Evolutionary conservation across 2,329 filamentous ascomycete species (phyloP).

Genomic region (Phyllosticta capitalensis): DNA sequence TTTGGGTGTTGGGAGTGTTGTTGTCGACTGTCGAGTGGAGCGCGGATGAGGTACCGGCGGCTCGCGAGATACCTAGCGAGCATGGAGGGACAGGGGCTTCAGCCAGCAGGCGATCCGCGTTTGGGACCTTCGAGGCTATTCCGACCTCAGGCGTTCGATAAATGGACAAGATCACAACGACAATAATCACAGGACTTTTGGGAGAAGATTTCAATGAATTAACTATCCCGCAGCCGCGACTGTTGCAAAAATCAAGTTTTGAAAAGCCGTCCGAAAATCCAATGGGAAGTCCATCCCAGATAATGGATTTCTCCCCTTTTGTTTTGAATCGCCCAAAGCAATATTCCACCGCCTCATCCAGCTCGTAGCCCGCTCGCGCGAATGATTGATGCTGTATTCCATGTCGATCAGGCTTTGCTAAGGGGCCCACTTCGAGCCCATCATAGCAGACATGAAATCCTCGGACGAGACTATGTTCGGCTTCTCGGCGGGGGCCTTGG

Average conservation of each 20-base stretch:
- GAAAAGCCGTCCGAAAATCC: neutral
- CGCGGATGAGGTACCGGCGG: neutral
- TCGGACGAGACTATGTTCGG: neutral
- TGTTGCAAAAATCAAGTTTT: neutral
- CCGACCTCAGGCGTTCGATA: neutral
- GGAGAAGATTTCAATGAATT: neutral
- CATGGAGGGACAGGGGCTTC: constrained; percentile 2
- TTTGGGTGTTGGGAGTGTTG: neutral
- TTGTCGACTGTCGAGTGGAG: neutral
- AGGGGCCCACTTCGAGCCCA: neutral
- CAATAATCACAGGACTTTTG: neutral
- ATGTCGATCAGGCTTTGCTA: neutral
- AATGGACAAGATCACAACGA: neutral
- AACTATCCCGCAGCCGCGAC: neutral
- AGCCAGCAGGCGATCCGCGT: constrained; percentile 8
- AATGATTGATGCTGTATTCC: too few species aligned
- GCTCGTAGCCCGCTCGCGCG: too few species aligned
- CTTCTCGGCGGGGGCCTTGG: too few species aligned
- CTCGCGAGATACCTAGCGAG: neutral
- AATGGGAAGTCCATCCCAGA: neutral
- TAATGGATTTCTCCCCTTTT: neutral
- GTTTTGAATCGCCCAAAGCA: neutral
- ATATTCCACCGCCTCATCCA: neutral
- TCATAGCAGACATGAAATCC: constrained; percentile 4
- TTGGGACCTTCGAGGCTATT: constrained; percentile 7